phyloP scores from a whole-genome alignment of 768 basidiomycete species.

The Pulveroboletus frians region DNA sequence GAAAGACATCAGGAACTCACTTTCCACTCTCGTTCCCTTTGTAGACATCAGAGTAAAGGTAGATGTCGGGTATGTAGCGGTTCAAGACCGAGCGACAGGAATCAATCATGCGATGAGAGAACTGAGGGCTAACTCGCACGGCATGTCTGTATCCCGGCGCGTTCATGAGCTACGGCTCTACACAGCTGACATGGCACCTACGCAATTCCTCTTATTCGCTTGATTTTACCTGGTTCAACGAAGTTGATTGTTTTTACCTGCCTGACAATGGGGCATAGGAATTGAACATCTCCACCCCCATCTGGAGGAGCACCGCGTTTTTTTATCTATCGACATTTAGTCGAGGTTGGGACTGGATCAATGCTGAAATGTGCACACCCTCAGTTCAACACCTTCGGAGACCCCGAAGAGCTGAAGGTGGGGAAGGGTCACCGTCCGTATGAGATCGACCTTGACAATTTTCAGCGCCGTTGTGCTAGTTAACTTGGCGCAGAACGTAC shows the following conservation, averaged over 20 bases:
- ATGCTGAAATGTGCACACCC: conserved; percentile 41
- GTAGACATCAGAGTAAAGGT: conserved; percentile 97
- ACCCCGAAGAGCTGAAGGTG: conserved; percentile 89
- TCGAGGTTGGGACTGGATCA: not conserved
- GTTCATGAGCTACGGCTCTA: not conserved
- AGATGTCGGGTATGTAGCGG: conserved; percentile 96
- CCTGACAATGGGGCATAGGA: conserved; percentile 88
- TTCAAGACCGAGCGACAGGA: conserved; percentile 89
- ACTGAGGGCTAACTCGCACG: conserved; percentile 93
- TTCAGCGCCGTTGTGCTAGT: conserved; percentile 1
- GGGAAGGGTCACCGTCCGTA: conserved; percentile 86
- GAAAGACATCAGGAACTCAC: conserved; percentile 43
- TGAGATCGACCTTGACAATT: conserved; percentile 65
- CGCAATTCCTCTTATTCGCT: conserved; percentile 94
- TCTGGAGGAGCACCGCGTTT: conserved; percentile 87
- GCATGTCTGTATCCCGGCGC: conserved; percentile 61
- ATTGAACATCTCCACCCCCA: conserved; percentile 92
- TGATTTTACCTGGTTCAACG: conserved; percentile 84
- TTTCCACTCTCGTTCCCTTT: conserved; percentile 97
- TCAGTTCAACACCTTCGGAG: conserved; percentile 83
- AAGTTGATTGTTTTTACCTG: conserved; percentile 92
- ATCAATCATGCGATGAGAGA: conserved; percentile 97
- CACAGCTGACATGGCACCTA: conserved; percentile 38
- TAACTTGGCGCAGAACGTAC: conserved; percentile 40
- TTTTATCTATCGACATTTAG: conserved; percentile 59